Conservation (phyloP, 768 basidiomycete species). For the Collybia sordida region DNA sequence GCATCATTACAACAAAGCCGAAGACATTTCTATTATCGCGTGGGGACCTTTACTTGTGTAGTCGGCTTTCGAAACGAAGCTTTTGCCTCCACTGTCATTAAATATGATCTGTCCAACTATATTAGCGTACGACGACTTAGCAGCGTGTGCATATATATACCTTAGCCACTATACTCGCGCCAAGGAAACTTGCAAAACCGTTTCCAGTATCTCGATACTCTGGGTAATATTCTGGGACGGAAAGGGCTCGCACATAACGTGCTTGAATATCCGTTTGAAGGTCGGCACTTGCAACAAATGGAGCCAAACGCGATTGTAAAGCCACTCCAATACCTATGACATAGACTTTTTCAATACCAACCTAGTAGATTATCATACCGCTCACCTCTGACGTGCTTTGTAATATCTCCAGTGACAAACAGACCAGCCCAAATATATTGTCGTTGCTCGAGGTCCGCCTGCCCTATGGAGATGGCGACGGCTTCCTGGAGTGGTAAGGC, state of each 20-base stretch:
- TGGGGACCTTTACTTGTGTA: slow-evolving; percentile 74
- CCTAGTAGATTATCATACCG: slow-evolving; percentile 4
- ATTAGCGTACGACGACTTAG: slow-evolving; percentile 1
- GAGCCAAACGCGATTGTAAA: slow-evolving; percentile 66
- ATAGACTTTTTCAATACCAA: slow-evolving; percentile 3
- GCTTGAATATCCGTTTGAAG: slow-evolving; percentile 72
- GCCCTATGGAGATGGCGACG: slow-evolving; percentile 60
- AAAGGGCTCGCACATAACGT: slow-evolving; percentile 58
- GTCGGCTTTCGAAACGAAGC: slow-evolving; percentile 78
- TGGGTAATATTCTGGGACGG: slow-evolving; percentile 86
- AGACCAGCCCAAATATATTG: slow-evolving; percentile 77
- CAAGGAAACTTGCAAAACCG: slow-evolving; percentile 77
- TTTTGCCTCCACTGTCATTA: slow-evolving; percentile 63
- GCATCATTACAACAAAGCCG: slow-evolving; percentile 56
- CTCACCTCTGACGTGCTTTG: slow-evolving; percentile 69
- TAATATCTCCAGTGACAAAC: slow-evolving; percentile 78
- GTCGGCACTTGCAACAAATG: slow-evolving; percentile 62
- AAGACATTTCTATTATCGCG: slow-evolving; percentile 74
- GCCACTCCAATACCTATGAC: slow-evolving; percentile 60
- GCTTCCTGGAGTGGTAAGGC: slow-evolving; percentile 62
- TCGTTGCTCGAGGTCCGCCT: slow-evolving; percentile 63
- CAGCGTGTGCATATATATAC: slow-evolving; percentile 31
- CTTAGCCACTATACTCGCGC: slow-evolving; percentile 84
- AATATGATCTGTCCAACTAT: slow-evolving; percentile 60
- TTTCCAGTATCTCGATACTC: slow-evolving; percentile 88